These are phyloP conservation scores for Ophiostoma piceae DNA, from an alignment of 2,329 filamentous ascomycete genomes.

Conservation along the genomic window DNA sequence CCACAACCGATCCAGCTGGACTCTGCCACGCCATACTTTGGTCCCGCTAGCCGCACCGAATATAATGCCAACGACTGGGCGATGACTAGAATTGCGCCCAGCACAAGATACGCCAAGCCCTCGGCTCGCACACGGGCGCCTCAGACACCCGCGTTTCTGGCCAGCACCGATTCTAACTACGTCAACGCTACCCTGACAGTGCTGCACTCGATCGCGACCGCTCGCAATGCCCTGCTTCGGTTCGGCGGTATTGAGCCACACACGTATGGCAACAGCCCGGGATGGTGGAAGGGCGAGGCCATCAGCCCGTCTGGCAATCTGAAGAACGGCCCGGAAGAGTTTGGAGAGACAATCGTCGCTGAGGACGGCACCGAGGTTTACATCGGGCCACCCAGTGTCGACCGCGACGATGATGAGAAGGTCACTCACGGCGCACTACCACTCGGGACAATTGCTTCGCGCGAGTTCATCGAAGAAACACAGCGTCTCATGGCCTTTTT, in stretches of 20 bases:
- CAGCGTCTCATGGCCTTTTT: slow-evolving; percentile 61
- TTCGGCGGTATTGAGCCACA: slow-evolving; percentile 37
- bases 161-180: background rate
- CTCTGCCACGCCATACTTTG: slow-evolving; percentile 46
- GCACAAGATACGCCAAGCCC: slow-evolving; percentile 38
- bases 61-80: slow-evolving; percentile 56
- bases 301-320: slow-evolving; percentile 8
- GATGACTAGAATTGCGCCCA: slow-evolving; percentile 45
- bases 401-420: slow-evolving; percentile 1
- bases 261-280: slow-evolving; percentile 50
- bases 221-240: slow-evolving; percentile 50
- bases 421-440: background rate
- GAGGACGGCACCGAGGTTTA: background rate
- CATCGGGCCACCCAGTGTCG: background rate
- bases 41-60: slow-evolving; percentile 52
- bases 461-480: slow-evolving; percentile 48
- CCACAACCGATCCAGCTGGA: background rate
- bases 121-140: slow-evolving; percentile 42
- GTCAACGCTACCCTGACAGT: slow-evolving; percentile 50
- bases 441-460: slow-evolving; percentile 25
- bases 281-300: slow-evolving; percentile 57
- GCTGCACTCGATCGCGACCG: slow-evolving; percentile 54
- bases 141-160: slow-evolving; percentile 51
- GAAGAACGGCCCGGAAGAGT: background rate
- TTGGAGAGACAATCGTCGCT: background rate